Evolutionary conservation across 768 basidiomycete species (phyloP).

Genomic region (Leccinum rimulosum): DNA sequence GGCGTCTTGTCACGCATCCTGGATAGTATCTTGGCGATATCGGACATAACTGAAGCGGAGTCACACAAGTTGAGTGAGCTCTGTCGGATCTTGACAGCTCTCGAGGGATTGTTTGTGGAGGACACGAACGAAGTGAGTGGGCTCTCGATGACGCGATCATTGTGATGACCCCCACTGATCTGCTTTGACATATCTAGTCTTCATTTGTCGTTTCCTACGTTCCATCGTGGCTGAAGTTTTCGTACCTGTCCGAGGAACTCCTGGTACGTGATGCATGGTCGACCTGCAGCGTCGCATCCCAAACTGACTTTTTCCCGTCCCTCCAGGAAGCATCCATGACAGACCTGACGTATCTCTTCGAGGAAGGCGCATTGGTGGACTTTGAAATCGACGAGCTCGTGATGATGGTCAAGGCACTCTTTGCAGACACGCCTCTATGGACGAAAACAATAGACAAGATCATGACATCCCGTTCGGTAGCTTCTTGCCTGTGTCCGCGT

Average conservation of each 20-base stretch:
- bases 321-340: slow-evolving; percentile 85
- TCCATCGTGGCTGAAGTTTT: slow-evolving; percentile 94
- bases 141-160: not conserved
- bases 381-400: slow-evolving; percentile 84
- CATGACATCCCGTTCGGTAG: slow-evolving; percentile 46
- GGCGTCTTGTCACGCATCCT: slow-evolving; percentile 65
- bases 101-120: slow-evolving; percentile 80
- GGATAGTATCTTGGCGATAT: slow-evolving; percentile 70
- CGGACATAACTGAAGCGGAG: slow-evolving; percentile 87
- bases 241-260: slow-evolving; percentile 91
- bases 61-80: slow-evolving; percentile 82
- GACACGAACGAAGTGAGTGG: slow-evolving; percentile 53
- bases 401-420: slow-evolving; percentile 78
- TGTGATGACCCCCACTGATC: slow-evolving; percentile 1
- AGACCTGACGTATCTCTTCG: slow-evolving; percentile 89
- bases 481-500: not conserved
- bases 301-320: not conserved
- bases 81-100: slow-evolving; percentile 70
- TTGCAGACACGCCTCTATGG: slow-evolving; percentile 82
- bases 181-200: slow-evolving; percentile 38
- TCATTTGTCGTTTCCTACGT: slow-evolving; percentile 82
- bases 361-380: slow-evolving; percentile 86
- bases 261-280: slow-evolving; percentile 52
- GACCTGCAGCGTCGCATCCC: not conserved
- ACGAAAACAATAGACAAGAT: slow-evolving; percentile 79